Percentiles rank a stretch among this genome's conserved stretches.
phyloP scores from a whole-genome alignment of 495 filamentous ascomycete species.

The Bathelium albidoporum region DNA sequence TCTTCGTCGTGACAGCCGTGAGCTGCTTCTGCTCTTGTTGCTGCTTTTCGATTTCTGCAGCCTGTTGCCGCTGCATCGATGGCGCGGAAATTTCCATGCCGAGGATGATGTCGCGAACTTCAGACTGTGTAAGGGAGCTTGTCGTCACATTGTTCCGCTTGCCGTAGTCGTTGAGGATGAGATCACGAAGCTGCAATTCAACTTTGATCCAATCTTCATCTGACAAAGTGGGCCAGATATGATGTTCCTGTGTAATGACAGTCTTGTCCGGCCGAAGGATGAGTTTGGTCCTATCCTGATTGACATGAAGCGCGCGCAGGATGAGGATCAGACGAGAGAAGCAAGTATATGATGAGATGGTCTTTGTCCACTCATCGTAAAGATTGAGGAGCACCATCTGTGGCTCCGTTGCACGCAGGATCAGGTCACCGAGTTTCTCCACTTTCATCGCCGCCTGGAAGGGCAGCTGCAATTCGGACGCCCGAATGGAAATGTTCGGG shows the following conservation, averaged over 20 bases:
- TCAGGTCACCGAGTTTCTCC: constrained; percentile 98
- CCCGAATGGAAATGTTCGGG: constrained; percentile 97
- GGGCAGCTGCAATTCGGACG: constrained; percentile 92
- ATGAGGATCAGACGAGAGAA: constrained; percentile 96
- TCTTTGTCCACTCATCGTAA: constrained; percentile 98
- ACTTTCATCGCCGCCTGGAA: constrained; percentile 99
- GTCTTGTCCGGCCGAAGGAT: constrained; percentile 96
- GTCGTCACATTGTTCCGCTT: constrained; percentile 99
- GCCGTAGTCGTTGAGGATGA: constrained; percentile 96
- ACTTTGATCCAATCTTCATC: constrained; percentile 99
- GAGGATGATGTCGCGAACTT: constrained; percentile 97
- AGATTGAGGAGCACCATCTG: constrained; percentile 99
- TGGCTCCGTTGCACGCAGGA: constrained; percentile 90
- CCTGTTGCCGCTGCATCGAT: constrained; percentile 96
- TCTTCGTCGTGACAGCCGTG: constrained; percentile 96
- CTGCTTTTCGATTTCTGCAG: constrained; percentile 98
- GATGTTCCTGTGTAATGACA: constrained; percentile 96
- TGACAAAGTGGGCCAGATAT: constrained; percentile 92
- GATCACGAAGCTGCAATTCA: constrained; percentile 86
- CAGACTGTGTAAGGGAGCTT: constrained; percentile 86
- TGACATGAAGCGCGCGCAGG: constrained; percentile 91
- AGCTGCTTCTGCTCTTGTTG: constrained; percentile 93
- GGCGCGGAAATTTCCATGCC: constrained; percentile 99
- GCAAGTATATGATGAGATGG: constrained; percentile 94
- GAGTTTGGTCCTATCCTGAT: constrained; percentile 96